Percentiles rank a stretch among this genome's conserved stretches.
Conservation (phyloP, 192 early-diverging fungal genomes). For the Funneliformis geosporum region DNA sequence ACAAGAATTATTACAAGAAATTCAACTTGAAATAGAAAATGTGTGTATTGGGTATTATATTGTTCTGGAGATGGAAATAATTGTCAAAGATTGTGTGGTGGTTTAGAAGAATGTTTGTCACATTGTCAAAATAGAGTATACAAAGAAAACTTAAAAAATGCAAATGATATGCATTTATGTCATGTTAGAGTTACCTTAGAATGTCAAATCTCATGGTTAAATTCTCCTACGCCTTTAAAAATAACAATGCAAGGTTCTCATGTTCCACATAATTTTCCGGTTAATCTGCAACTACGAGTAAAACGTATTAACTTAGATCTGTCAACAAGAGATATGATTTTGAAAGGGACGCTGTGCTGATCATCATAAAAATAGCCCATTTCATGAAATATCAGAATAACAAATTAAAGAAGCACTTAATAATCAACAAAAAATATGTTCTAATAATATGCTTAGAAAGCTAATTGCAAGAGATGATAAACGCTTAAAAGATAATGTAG, state of each 20-base stretch:
- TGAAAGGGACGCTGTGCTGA: no score
- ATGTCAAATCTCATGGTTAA: not conserved
- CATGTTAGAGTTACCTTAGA: not conserved
- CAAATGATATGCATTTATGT: not conserved
- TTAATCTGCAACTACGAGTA: not conserved
- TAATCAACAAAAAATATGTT: not conserved
- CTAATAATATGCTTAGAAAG: not conserved
- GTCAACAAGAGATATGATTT: no score
- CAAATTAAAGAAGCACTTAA: not conserved
- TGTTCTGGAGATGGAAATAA: not conserved
- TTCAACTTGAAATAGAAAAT: not conserved
- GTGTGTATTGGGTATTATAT: no score
- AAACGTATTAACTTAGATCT: no score
- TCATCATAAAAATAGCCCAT: not conserved
- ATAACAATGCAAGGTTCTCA: not conserved
- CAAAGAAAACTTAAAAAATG: not conserved
- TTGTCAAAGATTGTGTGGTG: not conserved
- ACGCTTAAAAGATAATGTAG: not conserved
- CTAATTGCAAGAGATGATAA: not conserved
- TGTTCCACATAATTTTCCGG: not conserved
- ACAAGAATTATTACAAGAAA: not conserved
- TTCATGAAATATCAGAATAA: not conserved
- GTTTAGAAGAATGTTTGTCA: not conserved
- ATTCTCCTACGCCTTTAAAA: not conserved
- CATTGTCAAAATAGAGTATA: not conserved